Evolutionary conservation across 2,329 filamentous ascomycete species (phyloP).

Genomic region (Dendrostoma leiphaemia): DNA sequence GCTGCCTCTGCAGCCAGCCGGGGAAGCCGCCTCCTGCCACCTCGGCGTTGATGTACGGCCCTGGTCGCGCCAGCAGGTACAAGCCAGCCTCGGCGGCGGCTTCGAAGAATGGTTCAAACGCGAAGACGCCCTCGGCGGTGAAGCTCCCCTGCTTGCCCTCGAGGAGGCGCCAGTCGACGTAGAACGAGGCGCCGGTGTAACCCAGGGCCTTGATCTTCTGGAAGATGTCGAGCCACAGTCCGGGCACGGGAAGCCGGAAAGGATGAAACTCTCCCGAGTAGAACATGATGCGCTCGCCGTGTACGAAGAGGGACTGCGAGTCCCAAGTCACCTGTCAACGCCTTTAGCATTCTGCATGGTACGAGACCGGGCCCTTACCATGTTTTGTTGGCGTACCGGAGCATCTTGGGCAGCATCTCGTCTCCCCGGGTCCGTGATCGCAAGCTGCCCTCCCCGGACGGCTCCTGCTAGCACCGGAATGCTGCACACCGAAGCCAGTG

Average conservation of each 20-base stretch:
- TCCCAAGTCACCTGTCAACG: conserved; percentile 62
- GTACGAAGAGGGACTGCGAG: conserved; percentile 66
- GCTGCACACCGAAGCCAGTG: conserved; percentile 5
- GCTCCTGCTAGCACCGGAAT: not conserved
- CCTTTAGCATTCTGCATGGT: not conserved
- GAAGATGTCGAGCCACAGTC: conserved; percentile 63
- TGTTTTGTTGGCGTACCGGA: not conserved
- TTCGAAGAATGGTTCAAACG: conserved; percentile 71
- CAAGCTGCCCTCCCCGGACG: not conserved
- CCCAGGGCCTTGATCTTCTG: conserved; percentile 81
- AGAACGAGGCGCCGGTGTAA: conserved; percentile 78
- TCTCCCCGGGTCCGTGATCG: not conserved
- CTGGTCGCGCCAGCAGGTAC: conserved; percentile 70
- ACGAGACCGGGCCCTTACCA: no score
- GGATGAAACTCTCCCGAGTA: conserved; percentile 76
- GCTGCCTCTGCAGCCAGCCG: conserved; percentile 72
- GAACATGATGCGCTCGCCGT: conserved; percentile 67
- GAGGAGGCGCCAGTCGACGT: conserved; percentile 74
- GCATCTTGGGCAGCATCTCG: conserved; percentile 12
- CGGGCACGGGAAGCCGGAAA: conserved; percentile 47
- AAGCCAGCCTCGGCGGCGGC: conserved; percentile 72
- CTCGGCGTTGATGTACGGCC: conserved; percentile 79
- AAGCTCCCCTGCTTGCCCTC: conserved; percentile 73
- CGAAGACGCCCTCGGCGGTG: conserved; percentile 68
- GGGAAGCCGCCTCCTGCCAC: conserved; percentile 75